These are phyloP conservation scores for Fusarium succisae DNA, from an alignment of 2,329 filamentous ascomycete genomes.

Conservation along the genomic window DNA sequence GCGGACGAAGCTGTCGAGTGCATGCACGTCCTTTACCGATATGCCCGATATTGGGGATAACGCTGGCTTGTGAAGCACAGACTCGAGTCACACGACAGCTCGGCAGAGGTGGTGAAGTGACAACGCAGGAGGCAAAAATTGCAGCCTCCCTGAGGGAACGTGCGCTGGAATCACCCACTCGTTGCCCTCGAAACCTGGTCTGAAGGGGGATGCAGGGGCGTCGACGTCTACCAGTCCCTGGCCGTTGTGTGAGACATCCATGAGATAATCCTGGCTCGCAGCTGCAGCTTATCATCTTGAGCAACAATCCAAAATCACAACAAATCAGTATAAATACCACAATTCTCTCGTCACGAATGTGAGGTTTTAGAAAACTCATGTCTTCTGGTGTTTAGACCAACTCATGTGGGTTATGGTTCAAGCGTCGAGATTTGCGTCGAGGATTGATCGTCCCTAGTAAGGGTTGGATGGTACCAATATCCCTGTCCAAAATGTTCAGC, in stretches of 20 bases:
- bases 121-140: slow-evolving; percentile 27
- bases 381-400: neutral
- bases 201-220: slow-evolving; percentile 30
- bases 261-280: slow-evolving; percentile 13
- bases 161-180: slow-evolving; percentile 24
- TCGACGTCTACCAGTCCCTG: slow-evolving; percentile 15
- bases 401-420: slow-evolving; percentile 9
- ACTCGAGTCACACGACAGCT: slow-evolving; percentile 9
- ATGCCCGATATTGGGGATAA: neutral
- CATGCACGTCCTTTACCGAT: neutral
- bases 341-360: neutral
- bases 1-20: slow-evolving; percentile 9
- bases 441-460: slow-evolving; percentile 12
- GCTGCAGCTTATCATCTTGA: slow-evolving; percentile 4
- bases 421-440: slow-evolving; percentile 15
- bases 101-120: slow-evolving; percentile 7
- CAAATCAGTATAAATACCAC: neutral
- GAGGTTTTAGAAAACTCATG: neutral
- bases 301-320: neutral
- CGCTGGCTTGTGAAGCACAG: neutral
- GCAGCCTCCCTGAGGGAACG: slow-evolving; percentile 6
- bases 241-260: slow-evolving; percentile 28
- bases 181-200: slow-evolving; percentile 11
- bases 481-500: slow-evolving; percentile 1
- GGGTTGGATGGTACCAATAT: neutral